Percentiles rank a stretch among this genome's conserved stretches.
These are phyloP conservation scores for Calonectria montana DNA, from an alignment of 2,329 filamentous ascomycete genomes.

Conservation along the genomic window DNA sequence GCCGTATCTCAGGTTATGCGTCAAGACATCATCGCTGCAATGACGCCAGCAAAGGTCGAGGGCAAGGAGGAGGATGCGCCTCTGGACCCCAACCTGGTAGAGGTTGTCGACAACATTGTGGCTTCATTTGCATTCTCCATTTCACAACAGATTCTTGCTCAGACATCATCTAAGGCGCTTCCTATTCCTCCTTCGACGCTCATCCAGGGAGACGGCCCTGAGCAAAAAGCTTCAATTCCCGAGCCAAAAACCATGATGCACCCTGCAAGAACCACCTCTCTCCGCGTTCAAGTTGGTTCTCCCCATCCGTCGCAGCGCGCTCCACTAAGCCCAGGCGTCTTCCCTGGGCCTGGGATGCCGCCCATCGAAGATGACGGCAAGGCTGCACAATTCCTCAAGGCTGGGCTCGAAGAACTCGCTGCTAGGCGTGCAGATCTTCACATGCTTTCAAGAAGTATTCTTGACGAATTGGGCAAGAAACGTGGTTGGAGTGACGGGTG, in stretches of 20 bases:
- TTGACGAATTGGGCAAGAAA: slow-evolving; percentile 79
- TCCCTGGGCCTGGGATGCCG: slow-evolving; percentile 60
- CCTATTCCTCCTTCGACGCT: slow-evolving; percentile 73
- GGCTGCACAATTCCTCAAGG: slow-evolving; percentile 64
- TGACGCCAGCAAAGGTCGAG: slow-evolving; percentile 52
- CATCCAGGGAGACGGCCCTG: slow-evolving; percentile 58
- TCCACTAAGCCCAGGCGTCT: slow-evolving; percentile 63
- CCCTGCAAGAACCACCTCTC: slow-evolving; percentile 72
- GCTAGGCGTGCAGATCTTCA: slow-evolving; percentile 86
- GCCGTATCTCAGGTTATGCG: slow-evolving; percentile 83
- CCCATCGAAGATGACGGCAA: slow-evolving; percentile 54
- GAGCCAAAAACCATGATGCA: slow-evolving; percentile 79
- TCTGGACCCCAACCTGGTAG: slow-evolving; percentile 53
- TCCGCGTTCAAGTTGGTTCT: slow-evolving; percentile 57
- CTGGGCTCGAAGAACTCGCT: slow-evolving; percentile 83
- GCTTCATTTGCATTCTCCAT: slow-evolving; percentile 83
- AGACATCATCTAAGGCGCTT: slow-evolving; percentile 76
- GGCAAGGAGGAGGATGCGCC: slow-evolving; percentile 49
- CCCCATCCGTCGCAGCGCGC: slow-evolving; percentile 49
- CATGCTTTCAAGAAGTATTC: slow-evolving; percentile 80
- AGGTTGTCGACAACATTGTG: slow-evolving; percentile 78
- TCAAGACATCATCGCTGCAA: slow-evolving; percentile 77
- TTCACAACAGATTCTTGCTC: slow-evolving; percentile 79
- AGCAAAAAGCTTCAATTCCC: slow-evolving; percentile 71
- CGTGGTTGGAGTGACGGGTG: slow-evolving; percentile 83